These are phyloP conservation scores for Neoboletus subvelutipes DNA, from an alignment of 768 basidiomycete genomes.

Conservation along the genomic window DNA sequence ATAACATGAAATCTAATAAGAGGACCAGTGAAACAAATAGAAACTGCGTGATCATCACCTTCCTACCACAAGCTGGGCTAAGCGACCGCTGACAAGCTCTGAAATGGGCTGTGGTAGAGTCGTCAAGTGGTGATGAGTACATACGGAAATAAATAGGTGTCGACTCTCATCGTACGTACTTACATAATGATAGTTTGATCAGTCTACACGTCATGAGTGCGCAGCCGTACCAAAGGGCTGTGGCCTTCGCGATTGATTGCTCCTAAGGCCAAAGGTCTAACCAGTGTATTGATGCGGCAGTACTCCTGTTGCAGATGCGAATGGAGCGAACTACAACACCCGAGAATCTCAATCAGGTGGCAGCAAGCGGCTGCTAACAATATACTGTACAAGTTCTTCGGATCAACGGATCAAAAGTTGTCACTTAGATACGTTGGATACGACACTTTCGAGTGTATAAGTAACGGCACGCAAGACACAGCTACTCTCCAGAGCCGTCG, in stretches of 20 bases:
- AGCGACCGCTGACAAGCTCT: background rate
- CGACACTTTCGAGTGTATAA: background rate
- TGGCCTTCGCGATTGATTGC: background rate
- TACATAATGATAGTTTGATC: background rate
- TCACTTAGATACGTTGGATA: too few species aligned
- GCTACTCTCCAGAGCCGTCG: background rate
- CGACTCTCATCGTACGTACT: background rate
- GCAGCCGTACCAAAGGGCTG: background rate
- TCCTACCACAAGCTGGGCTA: background rate
- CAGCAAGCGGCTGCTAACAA: background rate
- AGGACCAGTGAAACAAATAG: background rate
- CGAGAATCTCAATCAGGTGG: background rate
- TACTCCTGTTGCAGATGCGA: background rate
- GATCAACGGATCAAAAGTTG: background rate
- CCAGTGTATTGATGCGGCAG: background rate
- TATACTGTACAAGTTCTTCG: too few species aligned
- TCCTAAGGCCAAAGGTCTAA: too few species aligned
- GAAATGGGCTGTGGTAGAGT: background rate
- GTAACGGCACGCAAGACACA: background rate
- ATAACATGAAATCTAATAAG: background rate
- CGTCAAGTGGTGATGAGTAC: background rate
- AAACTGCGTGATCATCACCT: background rate
- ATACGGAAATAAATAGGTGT: background rate
- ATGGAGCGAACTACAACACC: background rate
- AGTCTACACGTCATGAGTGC: background rate